Conservation (phyloP, 768 basidiomycete genomes). For the Tulasnella sp. region DNA sequence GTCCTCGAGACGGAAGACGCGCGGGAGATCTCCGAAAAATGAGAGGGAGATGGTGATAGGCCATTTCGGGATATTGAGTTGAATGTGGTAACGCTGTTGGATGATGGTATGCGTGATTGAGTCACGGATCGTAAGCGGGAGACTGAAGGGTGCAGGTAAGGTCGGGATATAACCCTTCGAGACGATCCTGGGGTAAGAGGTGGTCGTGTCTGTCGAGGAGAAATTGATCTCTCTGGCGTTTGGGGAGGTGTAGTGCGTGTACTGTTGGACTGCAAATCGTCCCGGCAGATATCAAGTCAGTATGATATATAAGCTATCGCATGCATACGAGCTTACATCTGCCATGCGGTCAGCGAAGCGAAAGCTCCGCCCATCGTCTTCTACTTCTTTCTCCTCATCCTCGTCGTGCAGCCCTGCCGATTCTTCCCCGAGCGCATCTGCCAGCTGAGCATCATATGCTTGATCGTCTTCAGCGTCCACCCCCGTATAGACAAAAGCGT, state of each 20-base stretch:
- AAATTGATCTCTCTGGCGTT: slow-evolving; percentile 14
- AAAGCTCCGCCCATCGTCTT: slow-evolving; percentile 30
- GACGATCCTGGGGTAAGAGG: slow-evolving; percentile 3
- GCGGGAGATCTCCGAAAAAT: slow-evolving; percentile 60
- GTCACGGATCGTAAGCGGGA: slow-evolving; percentile 39
- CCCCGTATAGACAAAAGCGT: slow-evolving; percentile 63
- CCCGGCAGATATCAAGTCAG: background rate
- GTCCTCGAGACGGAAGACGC: slow-evolving; percentile 50
- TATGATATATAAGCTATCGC: slow-evolving; percentile 3
- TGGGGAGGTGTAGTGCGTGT: slow-evolving; percentile 20
- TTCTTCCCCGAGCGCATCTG: slow-evolving; percentile 61
- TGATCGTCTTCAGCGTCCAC: slow-evolving; percentile 43
- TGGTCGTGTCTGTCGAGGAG: background rate
- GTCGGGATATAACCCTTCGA: slow-evolving; percentile 9
- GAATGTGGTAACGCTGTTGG: slow-evolving; percentile 34
- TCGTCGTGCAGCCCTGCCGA: slow-evolving; percentile 29
- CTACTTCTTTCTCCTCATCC: slow-evolving; percentile 33
- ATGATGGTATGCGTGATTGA: slow-evolving; percentile 35
- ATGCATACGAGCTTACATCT: background rate
- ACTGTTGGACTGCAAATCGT: slow-evolving; percentile 10
- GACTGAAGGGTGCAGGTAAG: slow-evolving; percentile 28
- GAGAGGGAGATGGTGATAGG: slow-evolving; percentile 47
- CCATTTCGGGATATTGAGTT: slow-evolving; percentile 34
- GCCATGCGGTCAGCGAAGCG: slow-evolving; percentile 29
- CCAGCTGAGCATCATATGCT: slow-evolving; percentile 54